phyloP scores from a whole-genome alignment of 257 asterid species.

The Capsicum pubescens region DNA sequence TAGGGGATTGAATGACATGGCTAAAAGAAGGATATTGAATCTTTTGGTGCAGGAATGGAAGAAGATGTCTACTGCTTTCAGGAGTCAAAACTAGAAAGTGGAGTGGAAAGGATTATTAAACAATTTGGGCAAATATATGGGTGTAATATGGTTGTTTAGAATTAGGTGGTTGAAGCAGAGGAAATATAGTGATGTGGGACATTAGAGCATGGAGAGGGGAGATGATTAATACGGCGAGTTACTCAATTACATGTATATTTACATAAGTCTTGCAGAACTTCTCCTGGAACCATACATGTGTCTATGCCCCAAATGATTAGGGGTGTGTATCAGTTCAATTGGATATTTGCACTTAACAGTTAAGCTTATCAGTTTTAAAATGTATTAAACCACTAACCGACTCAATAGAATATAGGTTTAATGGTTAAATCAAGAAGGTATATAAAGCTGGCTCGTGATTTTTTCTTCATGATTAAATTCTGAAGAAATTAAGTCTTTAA shows the following conservation, averaged over 20 bases:
- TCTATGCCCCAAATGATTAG: not conserved
- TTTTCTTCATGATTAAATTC: not conserved
- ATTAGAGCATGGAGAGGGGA: not conserved
- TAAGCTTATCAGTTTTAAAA: not conserved
- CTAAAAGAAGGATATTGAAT: not conserved
- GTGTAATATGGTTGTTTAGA: not conserved
- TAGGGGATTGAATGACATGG: not conserved
- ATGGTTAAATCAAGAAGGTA: not conserved
- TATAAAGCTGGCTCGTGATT: not conserved
- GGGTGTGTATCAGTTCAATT: not conserved
- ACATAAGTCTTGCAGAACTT: not conserved
- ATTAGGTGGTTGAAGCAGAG: not conserved
- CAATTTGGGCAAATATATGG: not conserved
- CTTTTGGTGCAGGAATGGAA: not conserved
- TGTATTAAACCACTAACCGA: not conserved
- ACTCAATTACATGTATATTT: not conserved
- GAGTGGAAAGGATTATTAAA: not conserved
- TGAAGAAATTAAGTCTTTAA: not conserved
- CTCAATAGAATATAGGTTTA: not conserved
- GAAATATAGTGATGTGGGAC: not conserved
- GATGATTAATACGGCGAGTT: not conserved
- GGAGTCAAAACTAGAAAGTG: not conserved
- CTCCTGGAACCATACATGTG: not conserved
- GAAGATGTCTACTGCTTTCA: no score
- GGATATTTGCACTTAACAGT: not conserved